phyloP scores from a whole-genome alignment of 768 basidiomycete genomes.

The Serendipita sp. region DNA sequence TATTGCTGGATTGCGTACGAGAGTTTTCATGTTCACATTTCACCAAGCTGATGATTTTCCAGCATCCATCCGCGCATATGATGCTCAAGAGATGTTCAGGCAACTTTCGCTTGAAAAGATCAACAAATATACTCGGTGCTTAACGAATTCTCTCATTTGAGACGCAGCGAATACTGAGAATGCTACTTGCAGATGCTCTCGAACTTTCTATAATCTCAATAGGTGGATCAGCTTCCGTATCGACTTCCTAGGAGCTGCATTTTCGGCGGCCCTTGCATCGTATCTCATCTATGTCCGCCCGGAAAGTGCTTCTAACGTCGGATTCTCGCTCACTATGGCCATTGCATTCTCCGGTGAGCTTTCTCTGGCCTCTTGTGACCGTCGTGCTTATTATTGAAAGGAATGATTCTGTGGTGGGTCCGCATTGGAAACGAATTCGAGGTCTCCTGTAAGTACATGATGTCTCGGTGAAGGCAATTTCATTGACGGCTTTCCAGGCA shows the following conservation, averaged over 20 bases:
- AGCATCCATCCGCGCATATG: conserved; percentile 49
- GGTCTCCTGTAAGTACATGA: conserved; percentile 23
- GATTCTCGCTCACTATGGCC: conserved; percentile 13
- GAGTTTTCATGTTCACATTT: too few species aligned
- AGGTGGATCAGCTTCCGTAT: conserved; percentile 38
- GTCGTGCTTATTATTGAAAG: neutral
- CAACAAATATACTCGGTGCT: conserved; percentile 29
- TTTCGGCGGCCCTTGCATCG: conserved; percentile 37
- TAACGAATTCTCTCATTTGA: too few species aligned
- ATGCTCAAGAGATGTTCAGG: conserved; percentile 35
- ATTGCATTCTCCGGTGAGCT: conserved; percentile 6
- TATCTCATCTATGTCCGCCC: conserved; percentile 36
- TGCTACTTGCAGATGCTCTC: conserved; percentile 20
- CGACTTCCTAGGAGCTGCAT: conserved; percentile 43
- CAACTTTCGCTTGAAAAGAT: conserved; percentile 33
- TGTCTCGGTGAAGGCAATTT: neutral
- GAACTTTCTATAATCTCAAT: conserved; percentile 39
- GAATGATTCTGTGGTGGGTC: conserved; percentile 19
- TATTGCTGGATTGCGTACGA: conserved; percentile 37
- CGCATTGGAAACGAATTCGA: conserved; percentile 32
- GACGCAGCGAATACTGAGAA: neutral
- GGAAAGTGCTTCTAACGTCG: conserved; percentile 24
- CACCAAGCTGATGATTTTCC: conserved; percentile 13
- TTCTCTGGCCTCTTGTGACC: neutral
- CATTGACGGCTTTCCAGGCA: conserved; percentile 12